These are phyloP conservation scores for Lolium multiflorum DNA, from an alignment of 176 grass and related monocot species.

Conservation along the genomic window DNA sequence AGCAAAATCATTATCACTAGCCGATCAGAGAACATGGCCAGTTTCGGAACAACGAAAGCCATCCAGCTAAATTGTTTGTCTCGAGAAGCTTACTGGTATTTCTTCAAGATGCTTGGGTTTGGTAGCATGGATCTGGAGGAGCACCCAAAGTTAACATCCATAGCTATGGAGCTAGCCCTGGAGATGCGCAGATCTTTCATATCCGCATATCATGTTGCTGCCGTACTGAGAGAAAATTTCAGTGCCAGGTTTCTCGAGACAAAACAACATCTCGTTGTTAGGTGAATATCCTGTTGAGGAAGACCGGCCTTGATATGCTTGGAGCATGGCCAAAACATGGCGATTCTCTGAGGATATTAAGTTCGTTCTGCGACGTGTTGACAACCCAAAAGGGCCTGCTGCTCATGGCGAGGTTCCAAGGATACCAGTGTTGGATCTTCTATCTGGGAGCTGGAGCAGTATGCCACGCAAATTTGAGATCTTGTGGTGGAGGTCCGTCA, in stretches of 20 bases:
- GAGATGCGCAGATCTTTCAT: slow-evolving; percentile 2
- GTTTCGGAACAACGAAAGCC: not conserved
- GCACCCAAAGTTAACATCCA: not conserved
- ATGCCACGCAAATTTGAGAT: not conserved
- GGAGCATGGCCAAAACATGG: not conserved
- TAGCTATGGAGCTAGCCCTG: slow-evolving; percentile 25
- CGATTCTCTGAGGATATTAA: not conserved
- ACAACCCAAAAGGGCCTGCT: not conserved
- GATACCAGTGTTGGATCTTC: not conserved
- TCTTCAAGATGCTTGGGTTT: slow-evolving; percentile 28
- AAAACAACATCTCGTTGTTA: not conserved
- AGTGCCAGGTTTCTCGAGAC: not conserved
- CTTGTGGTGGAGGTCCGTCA: slow-evolving; percentile 1
- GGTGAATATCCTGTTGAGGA: not conserved
- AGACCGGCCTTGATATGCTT: not conserved
- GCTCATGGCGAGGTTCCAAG: not conserved
- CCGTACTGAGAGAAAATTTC: not conserved
- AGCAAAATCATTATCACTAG: slow-evolving; percentile 33
- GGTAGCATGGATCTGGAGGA: slow-evolving; percentile 22
- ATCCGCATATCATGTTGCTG: not conserved
- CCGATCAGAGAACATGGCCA: not conserved
- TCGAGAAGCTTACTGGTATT: slow-evolving; percentile 19
- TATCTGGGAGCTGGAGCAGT: not conserved
- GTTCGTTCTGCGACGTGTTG: not conserved
- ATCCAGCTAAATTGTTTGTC: not conserved